Conservation (phyloP, 768 basidiomycete genomes). For the Lactifluus pinguis region DNA sequence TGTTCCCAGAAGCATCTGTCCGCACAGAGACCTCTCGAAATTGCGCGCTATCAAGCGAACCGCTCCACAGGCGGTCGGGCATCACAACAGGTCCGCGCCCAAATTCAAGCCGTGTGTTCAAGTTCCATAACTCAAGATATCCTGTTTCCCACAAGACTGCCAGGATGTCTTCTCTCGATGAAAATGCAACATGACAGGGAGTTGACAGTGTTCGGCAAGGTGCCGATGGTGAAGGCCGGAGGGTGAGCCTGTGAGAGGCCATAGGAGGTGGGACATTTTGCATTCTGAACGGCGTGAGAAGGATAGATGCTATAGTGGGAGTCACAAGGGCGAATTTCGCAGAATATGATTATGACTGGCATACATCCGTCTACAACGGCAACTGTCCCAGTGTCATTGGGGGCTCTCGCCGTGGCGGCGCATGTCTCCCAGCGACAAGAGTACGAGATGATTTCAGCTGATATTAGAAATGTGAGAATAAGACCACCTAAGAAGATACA, state of each 20-base stretch:
- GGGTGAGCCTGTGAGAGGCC: slow-evolving; percentile 51
- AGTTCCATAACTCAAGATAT: slow-evolving; percentile 55
- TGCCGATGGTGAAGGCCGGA: slow-evolving; percentile 14
- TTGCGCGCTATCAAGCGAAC: slow-evolving; percentile 6
- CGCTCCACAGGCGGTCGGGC: slow-evolving; percentile 35
- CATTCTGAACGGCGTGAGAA: slow-evolving; percentile 86
- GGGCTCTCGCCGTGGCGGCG: slow-evolving; percentile 45
- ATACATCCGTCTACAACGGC: slow-evolving; percentile 84
- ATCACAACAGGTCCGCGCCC: slow-evolving; percentile 52
- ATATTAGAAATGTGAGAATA: not conserved
- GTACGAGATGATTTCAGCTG: slow-evolving; percentile 49
- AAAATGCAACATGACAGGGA: slow-evolving; percentile 63
- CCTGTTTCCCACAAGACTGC: slow-evolving; percentile 68
- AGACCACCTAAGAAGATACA: not conserved
- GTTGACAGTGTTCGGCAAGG: slow-evolving; percentile 45
- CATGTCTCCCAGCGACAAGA: slow-evolving; percentile 76
- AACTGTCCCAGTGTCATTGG: slow-evolving; percentile 74
- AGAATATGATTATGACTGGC: slow-evolving; percentile 22
- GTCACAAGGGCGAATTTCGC: not conserved
- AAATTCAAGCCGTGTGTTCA: slow-evolving; percentile 52
- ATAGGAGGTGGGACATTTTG: slow-evolving; percentile 99
- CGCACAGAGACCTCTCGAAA: slow-evolving; percentile 15
- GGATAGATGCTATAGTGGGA: slow-evolving; percentile 46
- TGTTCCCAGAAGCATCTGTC: not conserved
- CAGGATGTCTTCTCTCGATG: slow-evolving; percentile 45